Evolutionary conservation across 192 early-diverging fungal species (phyloP), one percentile per base, ranked within the genome.

Genomic region (Coemansia sp.): DNA sequence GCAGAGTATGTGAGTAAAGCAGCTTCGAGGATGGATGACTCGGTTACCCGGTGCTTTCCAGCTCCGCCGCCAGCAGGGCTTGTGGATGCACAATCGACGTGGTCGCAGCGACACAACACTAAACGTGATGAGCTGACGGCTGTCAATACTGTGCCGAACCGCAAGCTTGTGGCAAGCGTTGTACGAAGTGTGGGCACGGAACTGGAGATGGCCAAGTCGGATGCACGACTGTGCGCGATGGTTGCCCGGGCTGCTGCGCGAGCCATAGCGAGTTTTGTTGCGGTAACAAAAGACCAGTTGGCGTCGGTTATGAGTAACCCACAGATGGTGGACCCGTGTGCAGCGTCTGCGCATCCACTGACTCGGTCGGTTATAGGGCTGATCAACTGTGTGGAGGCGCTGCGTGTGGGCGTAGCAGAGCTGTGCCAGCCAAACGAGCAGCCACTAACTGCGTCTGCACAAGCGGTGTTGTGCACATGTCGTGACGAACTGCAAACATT

Each of bases 161-260:
- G 75, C 55, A 60, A 50, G 59, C 56, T 66, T 15, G 70, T 69
- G 2, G 64, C 68, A 0, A 62, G 68, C 17, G 63, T 66, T 4
- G 72, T 63, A 43, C 72, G 72, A 51, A 67, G 77, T 56, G 70
- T 80, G 10, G 48, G 67, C 2, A 62, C 72, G 1, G 77, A 80
- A 51, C 65, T 74, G 4, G 68, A 74, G 24, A 63, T 74, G 58
- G 77, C 69, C 4, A n/a, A 21, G 17, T n/a, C 17, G 4, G 48
- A 49, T 19, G 0, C 48, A 0, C 19, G 48, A 4, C 48, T 49
- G 48, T 19, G 17, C 7, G 15, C 48, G 19, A 21, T 21, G 17
- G 48, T 49, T n/a, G 41, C 48, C 4, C 48, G 19, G 2, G 48
- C 48, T 9, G 19, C 19, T 15, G 15, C 19, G n/a, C 48, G 48